phyloP scores from a whole-genome alignment of 176 grass and related monocot genomes.

The Miscanthus lutarioriparius region DNA sequence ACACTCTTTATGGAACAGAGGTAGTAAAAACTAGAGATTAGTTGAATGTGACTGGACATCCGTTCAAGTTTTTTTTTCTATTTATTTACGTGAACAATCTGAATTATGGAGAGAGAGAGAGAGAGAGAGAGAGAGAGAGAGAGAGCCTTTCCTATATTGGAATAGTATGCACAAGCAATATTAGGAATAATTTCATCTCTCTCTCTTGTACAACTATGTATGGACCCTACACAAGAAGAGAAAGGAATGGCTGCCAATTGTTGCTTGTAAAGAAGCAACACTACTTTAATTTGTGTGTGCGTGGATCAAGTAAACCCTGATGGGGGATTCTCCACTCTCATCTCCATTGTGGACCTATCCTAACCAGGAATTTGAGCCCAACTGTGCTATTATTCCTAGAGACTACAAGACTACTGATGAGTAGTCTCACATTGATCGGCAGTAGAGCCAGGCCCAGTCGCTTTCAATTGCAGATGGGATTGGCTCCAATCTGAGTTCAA shows the following conservation, averaged over 20 bases:
- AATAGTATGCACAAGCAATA: background rate
- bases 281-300: background rate
- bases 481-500: conserved; percentile 39
- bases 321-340: background rate
- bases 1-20: background rate
- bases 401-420: background rate
- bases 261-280: conserved; percentile 40
- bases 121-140: too few relatives aligned
- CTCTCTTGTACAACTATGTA: background rate
- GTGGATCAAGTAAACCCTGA: conserved; percentile 19
- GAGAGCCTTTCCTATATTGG: background rate
- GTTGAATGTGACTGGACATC: background rate
- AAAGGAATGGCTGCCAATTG: conserved; percentile 28
- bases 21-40: too few relatives aligned
- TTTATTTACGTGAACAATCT: background rate
- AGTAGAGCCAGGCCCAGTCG: background rate
- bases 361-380: background rate
- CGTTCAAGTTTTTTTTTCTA: background rate
- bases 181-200: background rate
- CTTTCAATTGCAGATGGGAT: conserved; percentile 28
- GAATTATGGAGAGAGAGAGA: background rate
- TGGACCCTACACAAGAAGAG: conserved; percentile 12
- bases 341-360: conserved; percentile 22
- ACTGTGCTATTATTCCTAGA: background rate
- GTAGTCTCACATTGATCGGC: conserved; percentile 16